Conservation (phyloP, 208 protist genomes). For the Trypanosomatidae sp. region DNA sequence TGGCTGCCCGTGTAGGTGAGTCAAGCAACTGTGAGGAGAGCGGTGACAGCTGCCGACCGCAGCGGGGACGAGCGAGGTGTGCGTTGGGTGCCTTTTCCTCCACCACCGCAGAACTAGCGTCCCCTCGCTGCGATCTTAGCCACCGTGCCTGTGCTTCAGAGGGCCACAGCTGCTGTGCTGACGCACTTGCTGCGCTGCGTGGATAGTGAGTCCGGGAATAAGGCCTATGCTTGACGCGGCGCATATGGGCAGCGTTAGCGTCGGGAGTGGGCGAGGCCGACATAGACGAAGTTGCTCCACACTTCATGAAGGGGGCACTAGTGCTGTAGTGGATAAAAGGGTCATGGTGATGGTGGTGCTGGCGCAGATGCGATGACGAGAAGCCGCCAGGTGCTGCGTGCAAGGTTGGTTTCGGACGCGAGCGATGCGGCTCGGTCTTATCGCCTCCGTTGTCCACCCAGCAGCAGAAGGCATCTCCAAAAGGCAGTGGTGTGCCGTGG, state of each 20-base stretch:
- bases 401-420: background rate
- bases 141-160: background rate
- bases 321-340: background rate
- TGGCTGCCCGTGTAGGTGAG: background rate
- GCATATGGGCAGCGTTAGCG: background rate
- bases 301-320: background rate
- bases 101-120: background rate
- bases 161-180: background rate
- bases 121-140: background rate
- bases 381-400: background rate
- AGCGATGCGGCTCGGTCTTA: background rate
- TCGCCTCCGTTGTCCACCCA: background rate
- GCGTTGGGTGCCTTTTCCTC: background rate
- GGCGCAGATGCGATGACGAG: background rate
- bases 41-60: background rate
- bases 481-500: background rate
- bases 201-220: background rate
- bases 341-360: background rate
- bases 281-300: too few relatives aligned
- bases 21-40: background rate
- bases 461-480: background rate
- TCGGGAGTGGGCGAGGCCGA: background rate
- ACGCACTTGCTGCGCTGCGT: background rate
- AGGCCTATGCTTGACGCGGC: background rate
- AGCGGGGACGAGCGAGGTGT: background rate